Percentiles rank a stretch among this genome's conserved stretches.
phyloP scores from a whole-genome alignment of 2,329 filamentous ascomycete genomes.

The Hymenoscyphus infarciens region DNA sequence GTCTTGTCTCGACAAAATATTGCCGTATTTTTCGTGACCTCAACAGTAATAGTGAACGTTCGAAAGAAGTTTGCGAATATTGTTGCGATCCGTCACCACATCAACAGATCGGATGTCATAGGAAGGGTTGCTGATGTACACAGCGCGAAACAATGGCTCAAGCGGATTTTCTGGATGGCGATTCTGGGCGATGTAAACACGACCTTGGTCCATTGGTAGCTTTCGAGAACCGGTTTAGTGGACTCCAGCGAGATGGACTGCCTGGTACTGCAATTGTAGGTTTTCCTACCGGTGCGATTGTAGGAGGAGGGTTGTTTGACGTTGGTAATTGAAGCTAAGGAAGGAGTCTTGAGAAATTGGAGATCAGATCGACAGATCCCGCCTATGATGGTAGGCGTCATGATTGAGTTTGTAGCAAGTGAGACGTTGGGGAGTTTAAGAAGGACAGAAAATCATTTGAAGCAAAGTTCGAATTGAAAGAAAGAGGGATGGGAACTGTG shows the following conservation, averaged over 20 bases:
- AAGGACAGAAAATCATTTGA: too few species aligned
- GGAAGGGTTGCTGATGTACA: constrained; percentile 39
- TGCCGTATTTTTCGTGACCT: constrained; percentile 38
- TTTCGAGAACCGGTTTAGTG: constrained; percentile 27
- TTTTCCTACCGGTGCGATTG: constrained; percentile 38
- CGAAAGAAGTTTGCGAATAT: constrained; percentile 46
- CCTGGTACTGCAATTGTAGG: constrained; percentile 47
- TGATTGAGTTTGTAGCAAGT: constrained; percentile 1
- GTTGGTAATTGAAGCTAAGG: constrained; percentile 36
- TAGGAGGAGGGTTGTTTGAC: constrained; percentile 45
- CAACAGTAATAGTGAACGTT: constrained; percentile 42
- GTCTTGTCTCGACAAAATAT: constrained; percentile 39
- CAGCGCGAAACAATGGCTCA: constrained; percentile 45
- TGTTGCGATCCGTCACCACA: constrained; percentile 46
- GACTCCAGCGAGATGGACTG: constrained; percentile 39
- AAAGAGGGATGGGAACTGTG: too few species aligned
- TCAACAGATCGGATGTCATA: constrained; percentile 32
- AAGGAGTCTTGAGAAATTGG: constrained; percentile 17
- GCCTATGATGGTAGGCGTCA: constrained; percentile 10
- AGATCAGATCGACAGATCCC: constrained; percentile 28
- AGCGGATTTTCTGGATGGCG: constrained; percentile 43
- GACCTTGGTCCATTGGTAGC: constrained; percentile 40
- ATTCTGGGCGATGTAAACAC: constrained; percentile 44
- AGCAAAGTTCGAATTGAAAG: too few species aligned
- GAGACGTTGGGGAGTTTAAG: not conserved